phyloP scores from a whole-genome alignment of 176 grass and related monocot genomes.

The Zoysia japonica region DNA sequence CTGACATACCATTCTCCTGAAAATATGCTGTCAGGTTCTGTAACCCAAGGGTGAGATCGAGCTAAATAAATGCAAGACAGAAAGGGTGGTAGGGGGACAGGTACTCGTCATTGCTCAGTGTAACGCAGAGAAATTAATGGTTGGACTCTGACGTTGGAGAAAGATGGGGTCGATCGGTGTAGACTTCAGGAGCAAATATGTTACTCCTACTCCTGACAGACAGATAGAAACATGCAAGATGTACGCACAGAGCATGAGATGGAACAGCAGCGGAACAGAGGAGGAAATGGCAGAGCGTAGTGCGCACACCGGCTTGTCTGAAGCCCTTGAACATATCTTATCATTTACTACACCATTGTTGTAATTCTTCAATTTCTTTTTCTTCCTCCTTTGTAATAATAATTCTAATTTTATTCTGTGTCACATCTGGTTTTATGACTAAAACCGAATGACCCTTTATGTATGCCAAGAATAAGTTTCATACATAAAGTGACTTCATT shows the following conservation, averaged over 20 bases:
- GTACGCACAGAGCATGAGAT: constrained; percentile 11
- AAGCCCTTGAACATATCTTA: neutral
- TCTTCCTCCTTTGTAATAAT: neutral
- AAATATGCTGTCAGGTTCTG: constrained; percentile 52
- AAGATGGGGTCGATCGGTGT: neutral
- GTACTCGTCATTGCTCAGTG: constrained; percentile 27
- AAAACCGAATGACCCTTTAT: too few species aligned
- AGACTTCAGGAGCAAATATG: constrained; percentile 3
- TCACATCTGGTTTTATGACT: too few species aligned
- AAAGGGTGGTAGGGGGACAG: constrained; percentile 41
- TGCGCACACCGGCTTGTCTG: neutral
- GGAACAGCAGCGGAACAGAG: neutral
- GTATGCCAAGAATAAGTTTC: too few species aligned
- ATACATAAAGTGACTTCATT: too few species aligned
- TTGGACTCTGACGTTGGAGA: neutral
- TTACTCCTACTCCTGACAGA: too few species aligned
- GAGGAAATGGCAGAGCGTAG: neutral
- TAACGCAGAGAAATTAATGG: constrained; percentile 44
- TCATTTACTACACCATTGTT: neutral
- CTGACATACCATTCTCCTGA: constrained; percentile 55
- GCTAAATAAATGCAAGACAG: constrained; percentile 58
- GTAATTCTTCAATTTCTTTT: constrained; percentile 2
- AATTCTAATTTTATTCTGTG: constrained; percentile 21
- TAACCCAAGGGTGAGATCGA: constrained; percentile 35
- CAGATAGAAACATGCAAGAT: constrained; percentile 8